Evolutionary conservation across 768 basidiomycete species (phyloP).

Genomic region (Tylopilus rubrobrunneus): DNA sequence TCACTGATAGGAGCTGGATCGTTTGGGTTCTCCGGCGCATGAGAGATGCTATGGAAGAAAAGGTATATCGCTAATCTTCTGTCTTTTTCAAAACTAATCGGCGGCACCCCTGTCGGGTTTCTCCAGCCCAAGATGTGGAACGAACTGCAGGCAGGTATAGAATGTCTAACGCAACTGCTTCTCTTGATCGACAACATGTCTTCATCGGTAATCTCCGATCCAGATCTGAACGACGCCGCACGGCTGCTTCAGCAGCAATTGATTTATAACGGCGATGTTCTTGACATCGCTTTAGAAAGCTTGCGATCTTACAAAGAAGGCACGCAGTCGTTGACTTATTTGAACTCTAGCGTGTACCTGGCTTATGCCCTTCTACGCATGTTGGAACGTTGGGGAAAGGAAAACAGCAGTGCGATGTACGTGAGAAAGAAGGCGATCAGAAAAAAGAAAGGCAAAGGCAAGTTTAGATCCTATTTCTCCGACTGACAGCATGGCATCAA

Average conservation of each 20-base stretch:
- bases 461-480: constrained; percentile 33
- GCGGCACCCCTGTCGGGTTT: constrained; percentile 7
- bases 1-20: constrained; percentile 83
- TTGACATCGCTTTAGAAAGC: constrained; percentile 82
- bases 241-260: constrained; percentile 83
- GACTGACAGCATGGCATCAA: constrained; percentile 11
- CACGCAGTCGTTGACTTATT: constrained; percentile 73
- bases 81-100: constrained; percentile 3
- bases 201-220: constrained; percentile 37
- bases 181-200: constrained; percentile 86
- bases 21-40: constrained; percentile 88
- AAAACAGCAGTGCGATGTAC: constrained; percentile 61
- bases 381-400: constrained; percentile 86
- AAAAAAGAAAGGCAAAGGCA: constrained; percentile 48
- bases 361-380: constrained; percentile 82
- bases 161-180: constrained; percentile 90
- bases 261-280: constrained; percentile 92
- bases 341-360: constrained; percentile 82
- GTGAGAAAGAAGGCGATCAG: constrained; percentile 60
- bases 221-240: constrained; percentile 65
- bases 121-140: constrained; percentile 88
- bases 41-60: constrained; percentile 86
- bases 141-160: constrained; percentile 90
- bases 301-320: constrained; percentile 76
- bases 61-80: constrained; percentile 44